Conservation (phyloP, 495 filamentous ascomycete species). For the Talaromyces nanjingensis region DNA sequence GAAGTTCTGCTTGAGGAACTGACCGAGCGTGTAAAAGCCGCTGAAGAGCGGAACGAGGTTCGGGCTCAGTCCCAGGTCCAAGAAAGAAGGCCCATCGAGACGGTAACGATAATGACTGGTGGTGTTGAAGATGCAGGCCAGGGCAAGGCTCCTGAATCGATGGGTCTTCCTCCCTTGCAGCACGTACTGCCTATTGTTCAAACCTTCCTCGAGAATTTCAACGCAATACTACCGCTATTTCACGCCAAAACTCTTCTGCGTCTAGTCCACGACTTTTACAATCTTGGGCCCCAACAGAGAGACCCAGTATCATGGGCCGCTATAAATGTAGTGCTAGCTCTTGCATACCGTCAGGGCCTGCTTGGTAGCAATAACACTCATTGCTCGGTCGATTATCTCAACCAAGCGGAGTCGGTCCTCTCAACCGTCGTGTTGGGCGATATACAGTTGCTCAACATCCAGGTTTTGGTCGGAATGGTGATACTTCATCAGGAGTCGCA, state of each 20-base stretch:
- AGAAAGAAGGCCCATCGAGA: neutral
- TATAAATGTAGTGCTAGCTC: neutral
- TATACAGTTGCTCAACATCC: neutral
- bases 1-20: neutral
- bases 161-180: neutral
- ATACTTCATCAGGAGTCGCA: neutral
- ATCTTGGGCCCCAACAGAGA: neutral
- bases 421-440: neutral
- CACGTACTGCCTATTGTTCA: neutral
- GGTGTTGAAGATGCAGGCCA: neutral
- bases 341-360: neutral
- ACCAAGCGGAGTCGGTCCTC: neutral
- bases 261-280: neutral
- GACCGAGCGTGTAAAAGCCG: neutral
- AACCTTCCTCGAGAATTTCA: neutral
- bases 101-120: neutral
- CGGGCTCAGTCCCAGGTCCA: neutral
- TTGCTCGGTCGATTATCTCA: neutral
- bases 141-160: neutral
- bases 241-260: neutral
- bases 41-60: neutral
- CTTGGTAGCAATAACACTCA: neutral
- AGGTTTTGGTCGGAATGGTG: neutral
- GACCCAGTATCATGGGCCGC: neutral
- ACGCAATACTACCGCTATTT: neutral